These are phyloP conservation scores for Yamadazyma sp. DNA, from an alignment of 1,139 yeast genomes.

Conservation along the genomic window DNA sequence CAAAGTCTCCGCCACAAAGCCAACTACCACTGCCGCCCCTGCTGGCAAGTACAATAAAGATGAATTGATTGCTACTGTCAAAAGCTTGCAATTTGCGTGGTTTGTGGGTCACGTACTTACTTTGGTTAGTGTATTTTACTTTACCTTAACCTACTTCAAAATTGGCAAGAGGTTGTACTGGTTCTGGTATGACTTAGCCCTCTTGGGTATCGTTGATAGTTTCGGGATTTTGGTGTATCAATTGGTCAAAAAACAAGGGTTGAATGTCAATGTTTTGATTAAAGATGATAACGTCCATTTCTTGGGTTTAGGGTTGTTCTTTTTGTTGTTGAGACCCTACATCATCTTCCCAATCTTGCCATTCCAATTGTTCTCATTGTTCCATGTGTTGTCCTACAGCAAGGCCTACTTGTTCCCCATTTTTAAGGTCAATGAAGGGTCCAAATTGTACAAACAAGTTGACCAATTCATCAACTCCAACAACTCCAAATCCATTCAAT, in stretches of 20 bases:
- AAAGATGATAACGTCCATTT: conserved; percentile 54
- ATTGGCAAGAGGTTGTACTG: conserved; percentile 27
- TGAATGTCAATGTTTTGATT: conserved; percentile 19
- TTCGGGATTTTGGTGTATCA: conserved; percentile 79
- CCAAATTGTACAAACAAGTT: conserved; percentile 41
- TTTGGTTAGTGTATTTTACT: conserved; percentile 53
- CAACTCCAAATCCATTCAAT: conserved; percentile 68
- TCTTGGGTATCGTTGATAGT: conserved; percentile 66
- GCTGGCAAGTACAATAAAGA: conserved; percentile 12
- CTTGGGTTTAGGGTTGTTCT: conserved; percentile 41
- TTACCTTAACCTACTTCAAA: conserved; percentile 45
- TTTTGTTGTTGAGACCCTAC: conserved; percentile 41
- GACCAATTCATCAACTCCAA: conserved; percentile 58
- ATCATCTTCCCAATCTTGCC: conserved; percentile 46
- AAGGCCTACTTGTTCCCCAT: conserved; percentile 70
- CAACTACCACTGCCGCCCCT: conserved; percentile 2
- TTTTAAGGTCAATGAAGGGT: conserved; percentile 47
- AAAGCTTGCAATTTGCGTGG: conserved; percentile 61
- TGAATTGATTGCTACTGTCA: conserved; percentile 18
- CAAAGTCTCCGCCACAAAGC: conserved; percentile 2
- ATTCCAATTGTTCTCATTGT: conserved; percentile 56
- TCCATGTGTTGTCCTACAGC: conserved; percentile 59
- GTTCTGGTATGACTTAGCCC: conserved; percentile 59
- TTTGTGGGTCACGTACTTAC: conserved; percentile 72
- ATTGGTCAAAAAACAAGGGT: conserved; percentile 40